Evolutionary conservation across 1,284 basidiomycete genomes (phyloP).

Genomic region (Cutaneotrichosporon cutaneum): DNA sequence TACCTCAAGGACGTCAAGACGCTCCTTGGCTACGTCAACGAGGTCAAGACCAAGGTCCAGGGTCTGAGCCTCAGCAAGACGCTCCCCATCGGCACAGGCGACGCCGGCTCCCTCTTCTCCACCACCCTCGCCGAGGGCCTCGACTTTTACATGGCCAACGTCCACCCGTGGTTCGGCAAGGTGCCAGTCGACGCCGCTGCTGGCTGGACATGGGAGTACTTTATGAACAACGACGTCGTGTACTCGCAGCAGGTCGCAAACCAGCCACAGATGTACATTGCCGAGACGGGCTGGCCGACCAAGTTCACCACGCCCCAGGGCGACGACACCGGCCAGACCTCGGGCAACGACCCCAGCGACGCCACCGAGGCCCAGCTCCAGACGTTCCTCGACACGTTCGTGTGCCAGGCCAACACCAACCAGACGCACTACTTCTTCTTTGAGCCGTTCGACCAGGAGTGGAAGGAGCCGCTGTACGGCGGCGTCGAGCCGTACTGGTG

Average conservation of each 20-base stretch:
- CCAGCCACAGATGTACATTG: conserved; percentile 76
- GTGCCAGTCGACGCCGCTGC: conserved; percentile 66
- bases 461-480: conserved; percentile 66
- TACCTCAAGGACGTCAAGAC: conserved; percentile 50
- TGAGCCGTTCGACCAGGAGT: conserved; percentile 77
- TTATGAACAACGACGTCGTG: conserved; percentile 61
- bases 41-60: conserved; percentile 60
- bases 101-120: conserved; percentile 86
- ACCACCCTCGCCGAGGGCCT: conserved; percentile 64
- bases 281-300: conserved; percentile 90
- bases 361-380: conserved; percentile 24
- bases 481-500: conserved; percentile 75
- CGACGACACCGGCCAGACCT: conserved; percentile 64
- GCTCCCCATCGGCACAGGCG: conserved; percentile 79
- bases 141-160: conserved; percentile 66
- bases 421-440: conserved; percentile 71
- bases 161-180: conserved; percentile 72
- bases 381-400: conserved; percentile 74
- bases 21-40: conserved; percentile 66
- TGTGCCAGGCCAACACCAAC: conserved; percentile 80
- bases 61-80: conserved; percentile 55
- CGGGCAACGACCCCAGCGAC: conserved; percentile 57
- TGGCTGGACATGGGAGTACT: conserved; percentile 64
- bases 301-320: conserved; percentile 36
- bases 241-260: conserved; percentile 55